Conservation (phyloP, 331 rosid species). For the Ulmus americana region DNA sequence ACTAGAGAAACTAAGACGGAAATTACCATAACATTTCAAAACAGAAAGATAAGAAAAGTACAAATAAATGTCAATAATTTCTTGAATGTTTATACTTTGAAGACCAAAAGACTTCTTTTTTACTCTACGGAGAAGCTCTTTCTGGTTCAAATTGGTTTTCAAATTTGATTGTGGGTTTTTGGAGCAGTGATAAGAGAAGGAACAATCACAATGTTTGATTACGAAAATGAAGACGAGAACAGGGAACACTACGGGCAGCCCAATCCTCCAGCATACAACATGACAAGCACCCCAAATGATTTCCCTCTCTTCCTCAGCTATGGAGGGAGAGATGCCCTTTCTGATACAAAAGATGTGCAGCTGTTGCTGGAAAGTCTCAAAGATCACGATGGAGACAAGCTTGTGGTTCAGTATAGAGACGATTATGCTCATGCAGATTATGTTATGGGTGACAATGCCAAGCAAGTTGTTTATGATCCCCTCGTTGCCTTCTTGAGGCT, state of each 20-base stretch:
- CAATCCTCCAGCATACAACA: slow-evolving; percentile 65
- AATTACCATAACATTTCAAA: not conserved
- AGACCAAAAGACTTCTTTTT: not conserved
- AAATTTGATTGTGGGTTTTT: not conserved
- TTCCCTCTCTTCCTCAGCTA: slow-evolving; percentile 72
- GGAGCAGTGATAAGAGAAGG: slow-evolving; percentile 80
- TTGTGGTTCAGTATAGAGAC: slow-evolving; percentile 67
- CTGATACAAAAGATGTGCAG: slow-evolving; percentile 72
- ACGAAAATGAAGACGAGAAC: slow-evolving; percentile 47
- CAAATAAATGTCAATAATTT: not conserved
- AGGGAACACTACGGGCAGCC: slow-evolving; percentile 62
- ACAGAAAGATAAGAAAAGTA: not conserved
- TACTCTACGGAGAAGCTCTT: not conserved
- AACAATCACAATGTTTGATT: slow-evolving; percentile 66
- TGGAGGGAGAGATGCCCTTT: slow-evolving; percentile 81
- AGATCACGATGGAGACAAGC: slow-evolving; percentile 66
- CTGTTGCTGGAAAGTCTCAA: slow-evolving; percentile 47
- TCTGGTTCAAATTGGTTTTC: too few relatives aligned
- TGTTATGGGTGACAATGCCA: slow-evolving; percentile 79
- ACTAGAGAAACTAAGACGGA: not conserved
- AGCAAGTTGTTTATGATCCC: slow-evolving; percentile 70
- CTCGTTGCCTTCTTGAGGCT: slow-evolving; percentile 76
- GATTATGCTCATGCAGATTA: slow-evolving; percentile 94
- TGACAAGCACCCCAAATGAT: slow-evolving; percentile 61
- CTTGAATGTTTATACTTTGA: not conserved